phyloP scores from a whole-genome alignment of 176 grass and related monocot genomes.

The Oryza meridionalis region DNA sequence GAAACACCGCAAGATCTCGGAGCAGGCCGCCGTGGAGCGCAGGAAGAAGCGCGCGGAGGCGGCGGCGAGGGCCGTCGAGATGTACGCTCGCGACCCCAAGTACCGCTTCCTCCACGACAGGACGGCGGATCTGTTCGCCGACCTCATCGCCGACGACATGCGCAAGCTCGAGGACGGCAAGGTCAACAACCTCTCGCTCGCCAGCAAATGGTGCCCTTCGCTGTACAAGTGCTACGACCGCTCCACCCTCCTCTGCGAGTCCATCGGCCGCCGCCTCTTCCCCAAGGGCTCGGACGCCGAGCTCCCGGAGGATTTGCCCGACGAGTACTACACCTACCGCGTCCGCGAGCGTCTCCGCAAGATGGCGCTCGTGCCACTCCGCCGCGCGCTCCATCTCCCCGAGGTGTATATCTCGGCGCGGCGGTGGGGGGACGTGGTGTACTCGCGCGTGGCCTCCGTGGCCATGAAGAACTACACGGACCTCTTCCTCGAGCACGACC shows the following conservation, averaged over 20 bases:
- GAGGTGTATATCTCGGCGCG: slow-evolving; percentile 67
- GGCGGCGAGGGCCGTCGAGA: slow-evolving; percentile 49
- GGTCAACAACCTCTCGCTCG: slow-evolving; percentile 48
- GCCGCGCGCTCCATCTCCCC: slow-evolving; percentile 67
- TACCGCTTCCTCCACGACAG: slow-evolving; percentile 79
- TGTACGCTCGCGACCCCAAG: slow-evolving; percentile 47
- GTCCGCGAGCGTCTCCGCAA: slow-evolving; percentile 55
- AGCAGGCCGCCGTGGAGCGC: slow-evolving; percentile 25
- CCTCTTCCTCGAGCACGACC: slow-evolving; percentile 67
- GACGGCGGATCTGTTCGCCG: slow-evolving; percentile 64
- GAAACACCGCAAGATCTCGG: slow-evolving; percentile 14
- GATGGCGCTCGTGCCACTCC: slow-evolving; percentile 64
- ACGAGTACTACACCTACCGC: slow-evolving; percentile 72
- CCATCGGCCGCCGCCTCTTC: slow-evolving; percentile 72
- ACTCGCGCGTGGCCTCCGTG: slow-evolving; percentile 74
- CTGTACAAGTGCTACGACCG: slow-evolving; percentile 75
- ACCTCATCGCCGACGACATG: slow-evolving; percentile 65
- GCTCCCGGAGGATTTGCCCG: slow-evolving; percentile 45
- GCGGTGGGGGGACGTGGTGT: slow-evolving; percentile 56
- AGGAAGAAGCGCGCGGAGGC: slow-evolving; percentile 42
- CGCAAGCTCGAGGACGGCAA: slow-evolving; percentile 52
- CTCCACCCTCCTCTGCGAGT: slow-evolving; percentile 82
- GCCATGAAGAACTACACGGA: slow-evolving; percentile 87
- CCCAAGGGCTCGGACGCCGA: slow-evolving; percentile 49
- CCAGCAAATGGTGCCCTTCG: slow-evolving; percentile 86